These are phyloP conservation scores for Flaveria floridana DNA, from an alignment of 140 eudicot genomes.

Conservation along the genomic window DNA sequence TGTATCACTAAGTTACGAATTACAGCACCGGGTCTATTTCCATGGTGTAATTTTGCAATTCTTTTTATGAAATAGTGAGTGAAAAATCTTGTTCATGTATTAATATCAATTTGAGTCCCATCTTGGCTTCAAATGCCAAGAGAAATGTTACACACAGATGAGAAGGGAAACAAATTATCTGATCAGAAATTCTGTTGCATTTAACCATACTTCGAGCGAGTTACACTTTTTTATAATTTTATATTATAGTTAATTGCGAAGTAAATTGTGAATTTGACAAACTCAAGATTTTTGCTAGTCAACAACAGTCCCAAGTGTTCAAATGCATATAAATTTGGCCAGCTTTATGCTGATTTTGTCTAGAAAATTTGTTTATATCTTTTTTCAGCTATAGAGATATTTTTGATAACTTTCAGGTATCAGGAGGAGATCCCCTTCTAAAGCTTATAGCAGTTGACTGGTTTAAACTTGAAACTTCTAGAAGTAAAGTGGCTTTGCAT, in stretches of 20 bases:
- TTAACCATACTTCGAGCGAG: neutral
- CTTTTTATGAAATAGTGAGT: neutral
- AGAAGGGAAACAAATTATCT: neutral
- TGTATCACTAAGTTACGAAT: neutral
- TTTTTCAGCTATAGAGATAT: neutral
- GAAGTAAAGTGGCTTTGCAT: slow-evolving; percentile 79
- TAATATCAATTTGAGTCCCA: neutral
- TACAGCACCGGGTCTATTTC: neutral
- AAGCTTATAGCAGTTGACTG: slow-evolving; percentile 97
- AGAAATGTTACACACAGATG: neutral
- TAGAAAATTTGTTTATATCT: neutral
- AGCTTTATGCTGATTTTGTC: neutral
- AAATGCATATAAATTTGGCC: neutral
- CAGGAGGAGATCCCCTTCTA: slow-evolving; percentile 94
- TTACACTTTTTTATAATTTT: neutral
- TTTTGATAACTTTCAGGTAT: slow-evolving; percentile 49
- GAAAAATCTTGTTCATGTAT: neutral
- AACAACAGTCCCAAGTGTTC: neutral
- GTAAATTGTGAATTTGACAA: neutral
- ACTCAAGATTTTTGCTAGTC: neutral
- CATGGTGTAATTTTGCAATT: no score
- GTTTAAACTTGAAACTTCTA: slow-evolving; percentile 66
- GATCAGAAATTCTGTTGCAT: neutral
- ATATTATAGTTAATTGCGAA: neutral
- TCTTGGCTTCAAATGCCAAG: neutral